Evolutionary conservation across 257 asterid species (phyloP).

Genomic region (Catharanthus roseus): DNA sequence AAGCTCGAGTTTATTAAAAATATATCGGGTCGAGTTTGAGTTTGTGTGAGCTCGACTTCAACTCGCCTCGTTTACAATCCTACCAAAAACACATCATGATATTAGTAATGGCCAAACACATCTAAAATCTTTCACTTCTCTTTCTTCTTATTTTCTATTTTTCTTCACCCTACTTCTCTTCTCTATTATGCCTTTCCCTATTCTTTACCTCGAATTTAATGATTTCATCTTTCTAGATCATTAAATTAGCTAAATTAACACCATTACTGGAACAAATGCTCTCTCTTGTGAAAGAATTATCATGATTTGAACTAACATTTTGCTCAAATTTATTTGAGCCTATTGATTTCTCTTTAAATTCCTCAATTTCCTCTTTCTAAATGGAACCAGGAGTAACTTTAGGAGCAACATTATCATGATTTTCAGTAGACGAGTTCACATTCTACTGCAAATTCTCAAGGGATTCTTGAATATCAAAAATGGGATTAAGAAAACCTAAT

Average conservation of each 20-base stretch:
- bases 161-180: too few relatives aligned
- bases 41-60: too few relatives aligned
- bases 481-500: not conserved
- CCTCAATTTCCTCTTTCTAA: conserved; percentile 13
- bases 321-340: conserved; percentile 6
- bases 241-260: too few relatives aligned
- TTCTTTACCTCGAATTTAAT: conserved; percentile 8
- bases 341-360: conserved; percentile 6
- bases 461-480: conserved; percentile 11
- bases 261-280: too few relatives aligned
- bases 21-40: too few relatives aligned
- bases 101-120: too few relatives aligned
- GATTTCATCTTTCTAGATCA: conserved; percentile 9
- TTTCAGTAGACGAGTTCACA: conserved; percentile 6
- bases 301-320: not conserved
- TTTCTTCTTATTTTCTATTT: too few relatives aligned
- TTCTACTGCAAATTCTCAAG: conserved; percentile 7
- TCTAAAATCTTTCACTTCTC: too few relatives aligned
- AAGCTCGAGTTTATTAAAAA: too few relatives aligned
- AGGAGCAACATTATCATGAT: not conserved
- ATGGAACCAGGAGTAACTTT: conserved; percentile 2
- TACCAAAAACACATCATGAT: too few relatives aligned
- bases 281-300: not conserved
- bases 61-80: too few relatives aligned
- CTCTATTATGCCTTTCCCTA: too few relatives aligned